A percentile compares a stretch with the other conserved stretches of the same genome.
phyloP scores from a whole-genome alignment of 495 filamentous ascomycete genomes.

The Penicillium turbatum region DNA sequence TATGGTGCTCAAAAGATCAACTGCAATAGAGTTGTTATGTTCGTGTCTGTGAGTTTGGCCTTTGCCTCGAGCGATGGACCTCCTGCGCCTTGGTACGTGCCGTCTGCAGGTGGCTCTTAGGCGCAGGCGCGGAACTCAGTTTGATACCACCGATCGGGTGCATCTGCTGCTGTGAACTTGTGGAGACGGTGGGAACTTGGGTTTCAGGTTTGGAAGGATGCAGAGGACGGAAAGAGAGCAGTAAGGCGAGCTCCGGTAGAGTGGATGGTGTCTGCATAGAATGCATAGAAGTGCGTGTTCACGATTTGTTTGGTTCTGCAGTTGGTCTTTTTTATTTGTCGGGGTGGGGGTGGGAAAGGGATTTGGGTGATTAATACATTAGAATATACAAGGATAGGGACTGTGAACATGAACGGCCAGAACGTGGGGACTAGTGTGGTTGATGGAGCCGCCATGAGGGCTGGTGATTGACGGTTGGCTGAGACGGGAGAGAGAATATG shows the following conservation, averaged over 20 bases:
- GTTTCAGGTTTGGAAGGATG: not conserved
- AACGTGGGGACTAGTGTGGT: conserved; percentile 25
- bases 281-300: not conserved
- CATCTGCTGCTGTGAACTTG: conserved; percentile 2
- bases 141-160: conserved; percentile 8
- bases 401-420: conserved; percentile 5
- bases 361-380: not conserved
- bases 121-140: conserved; percentile 14
- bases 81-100: conserved; percentile 18
- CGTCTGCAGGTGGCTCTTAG: conserved; percentile 21
- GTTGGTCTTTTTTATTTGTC: not conserved
- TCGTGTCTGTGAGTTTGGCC: conserved; percentile 13
- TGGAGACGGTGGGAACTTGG: not conserved
- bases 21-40: not conserved
- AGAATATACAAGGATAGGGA: not conserved
- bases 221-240: not conserved
- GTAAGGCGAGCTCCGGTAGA: not conserved
- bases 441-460: conserved; percentile 5
- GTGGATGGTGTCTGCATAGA: not conserved
- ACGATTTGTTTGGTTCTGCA: not conserved
- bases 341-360: not conserved
- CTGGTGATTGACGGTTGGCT: conserved; percentile 6
- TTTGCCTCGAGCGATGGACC: conserved; percentile 6
- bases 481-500: conserved; percentile 32
- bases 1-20: too few species aligned